Evolutionary conservation across 1,139 yeast species (phyloP), one percentile per base, ranked within the genome.

Genomic region (Kodamaea fungicola): DNA sequence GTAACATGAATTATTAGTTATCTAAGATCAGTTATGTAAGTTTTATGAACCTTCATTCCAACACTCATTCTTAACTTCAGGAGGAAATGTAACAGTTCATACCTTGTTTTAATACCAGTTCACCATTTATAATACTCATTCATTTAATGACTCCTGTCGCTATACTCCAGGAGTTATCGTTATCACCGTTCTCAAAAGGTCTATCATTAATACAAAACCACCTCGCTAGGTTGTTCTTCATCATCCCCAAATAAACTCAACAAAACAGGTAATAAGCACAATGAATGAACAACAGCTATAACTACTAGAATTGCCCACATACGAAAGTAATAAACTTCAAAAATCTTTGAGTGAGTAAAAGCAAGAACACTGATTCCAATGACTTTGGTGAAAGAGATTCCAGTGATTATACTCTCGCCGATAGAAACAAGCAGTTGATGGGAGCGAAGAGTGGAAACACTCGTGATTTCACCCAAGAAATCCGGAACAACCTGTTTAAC

Each of bases 291-390:
- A 0, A 90, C 80, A 2, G 96, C 95, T 37, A 86, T 68, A 2
- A 83, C 47, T 7, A 92, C 83, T 45, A 92, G 68, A 1, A 88
- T 69, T n/a, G 86, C 66, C 97, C 97, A 92, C 97, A 92, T 89
- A 43, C 96, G 64, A 70, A 92, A 92, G 56, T 92, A 92, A 58
- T 87, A 92, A 1, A 92, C 78, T 46, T 89, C 95, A 57, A 90
- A 92, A 26, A 92, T 90, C 59, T 84, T 80, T 24, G 95, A 85
- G 42, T 76, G 67, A 0, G 97, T 87, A 55, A 89, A 89, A 5
- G 95, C 95, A 32, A 92, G 67, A 6, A 92, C 96, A 22, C 74
- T 62, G 1, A 92, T 89, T 2, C 98, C 98, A 45, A 92, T 81
- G 30, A 90, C 62, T 56, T 92, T 92, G 5, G 97, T 92, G 47